Percentiles rank a stretch among this genome's conserved stretches.
Evolutionary conservation across 2,329 filamentous ascomycete species (phyloP).

Genomic region (Colletotrichum kahawae): DNA sequence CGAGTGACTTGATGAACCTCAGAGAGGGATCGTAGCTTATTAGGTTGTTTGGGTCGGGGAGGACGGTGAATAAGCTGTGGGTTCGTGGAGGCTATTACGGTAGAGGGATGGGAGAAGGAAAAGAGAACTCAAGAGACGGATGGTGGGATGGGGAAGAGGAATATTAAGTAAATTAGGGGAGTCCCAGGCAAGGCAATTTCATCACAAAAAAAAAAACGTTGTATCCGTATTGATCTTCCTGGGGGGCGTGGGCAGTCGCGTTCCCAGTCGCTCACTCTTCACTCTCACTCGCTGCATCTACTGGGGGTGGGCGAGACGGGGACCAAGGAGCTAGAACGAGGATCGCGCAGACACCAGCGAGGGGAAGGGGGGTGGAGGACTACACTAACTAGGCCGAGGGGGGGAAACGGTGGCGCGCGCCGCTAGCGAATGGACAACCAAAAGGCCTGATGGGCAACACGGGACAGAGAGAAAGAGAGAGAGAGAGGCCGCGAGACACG

Average conservation of each 20-base stretch:
- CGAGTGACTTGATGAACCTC: constrained; percentile 20
- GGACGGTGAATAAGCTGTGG: constrained; percentile 12
- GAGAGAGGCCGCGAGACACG: background rate
- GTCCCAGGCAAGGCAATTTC: constrained; percentile 10
- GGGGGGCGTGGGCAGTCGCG: background rate
- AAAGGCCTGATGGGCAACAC: background rate
- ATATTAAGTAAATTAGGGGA: constrained; percentile 19
- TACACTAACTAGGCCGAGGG: constrained; percentile 10
- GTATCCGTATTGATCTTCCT: constrained; percentile 11
- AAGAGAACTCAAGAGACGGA: background rate
- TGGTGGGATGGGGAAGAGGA: background rate
- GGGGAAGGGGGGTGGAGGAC: background rate
- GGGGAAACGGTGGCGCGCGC: constrained; percentile 16
- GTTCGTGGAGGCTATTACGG: constrained; percentile 19
- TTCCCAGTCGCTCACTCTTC: background rate
- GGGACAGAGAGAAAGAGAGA: background rate
- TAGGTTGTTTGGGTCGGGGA: background rate
- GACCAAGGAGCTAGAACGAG: constrained; percentile 5
- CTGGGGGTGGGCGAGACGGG: background rate
- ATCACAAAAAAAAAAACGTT: constrained; percentile 9
- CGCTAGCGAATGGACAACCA: constrained; percentile 10
- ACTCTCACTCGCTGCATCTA: background rate
- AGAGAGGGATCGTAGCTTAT: background rate
- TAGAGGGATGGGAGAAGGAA: background rate
- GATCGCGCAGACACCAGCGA: background rate